A percentile compares a stretch with the other conserved stretches of the same genome.
Evolutionary conservation across 192 early-diverging fungal genomes (phyloP).

Genomic region (Neocallimastix lanati): DNA sequence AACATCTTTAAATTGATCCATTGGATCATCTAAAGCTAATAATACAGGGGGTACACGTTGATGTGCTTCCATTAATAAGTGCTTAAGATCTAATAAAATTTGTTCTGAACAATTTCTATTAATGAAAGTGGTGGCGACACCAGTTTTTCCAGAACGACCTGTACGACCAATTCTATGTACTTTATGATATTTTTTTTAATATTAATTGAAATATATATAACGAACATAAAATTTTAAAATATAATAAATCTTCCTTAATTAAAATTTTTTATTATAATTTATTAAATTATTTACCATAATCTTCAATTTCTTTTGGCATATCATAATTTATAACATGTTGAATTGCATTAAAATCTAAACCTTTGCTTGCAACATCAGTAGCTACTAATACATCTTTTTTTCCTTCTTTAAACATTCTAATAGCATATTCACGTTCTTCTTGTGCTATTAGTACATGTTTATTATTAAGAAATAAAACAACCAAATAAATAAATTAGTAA

Average conservation of each 20-base stretch:
- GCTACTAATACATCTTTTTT: constrained; percentile 93
- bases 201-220: no score
- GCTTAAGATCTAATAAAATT: constrained; percentile 85
- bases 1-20: constrained; percentile 62
- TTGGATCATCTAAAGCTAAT: constrained; percentile 69
- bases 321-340: constrained; percentile 98
- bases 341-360: constrained; percentile 86
- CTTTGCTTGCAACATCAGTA: constrained; percentile 91
- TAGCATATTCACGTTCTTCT: constrained; percentile 93
- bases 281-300: constrained; percentile 48
- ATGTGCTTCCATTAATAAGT: constrained; percentile 76
- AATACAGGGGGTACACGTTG: constrained; percentile 80
- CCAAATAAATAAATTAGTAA: no score
- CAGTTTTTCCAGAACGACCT: constrained; percentile 88
- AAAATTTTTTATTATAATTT: no score
- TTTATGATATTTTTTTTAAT: constrained; percentile 10
- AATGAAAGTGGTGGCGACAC: constrained; percentile 93
- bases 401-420: constrained; percentile 67
- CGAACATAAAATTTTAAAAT: no score
- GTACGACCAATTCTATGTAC: constrained; percentile 94
- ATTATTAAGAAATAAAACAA: no score
- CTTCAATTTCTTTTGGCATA: constrained; percentile 98
- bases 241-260: no score
- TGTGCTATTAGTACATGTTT: constrained; percentile 21
- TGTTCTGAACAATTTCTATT: constrained; percentile 78